phyloP scores from a whole-genome alignment of 257 asterid species.

The Capsicum pubescens region DNA sequence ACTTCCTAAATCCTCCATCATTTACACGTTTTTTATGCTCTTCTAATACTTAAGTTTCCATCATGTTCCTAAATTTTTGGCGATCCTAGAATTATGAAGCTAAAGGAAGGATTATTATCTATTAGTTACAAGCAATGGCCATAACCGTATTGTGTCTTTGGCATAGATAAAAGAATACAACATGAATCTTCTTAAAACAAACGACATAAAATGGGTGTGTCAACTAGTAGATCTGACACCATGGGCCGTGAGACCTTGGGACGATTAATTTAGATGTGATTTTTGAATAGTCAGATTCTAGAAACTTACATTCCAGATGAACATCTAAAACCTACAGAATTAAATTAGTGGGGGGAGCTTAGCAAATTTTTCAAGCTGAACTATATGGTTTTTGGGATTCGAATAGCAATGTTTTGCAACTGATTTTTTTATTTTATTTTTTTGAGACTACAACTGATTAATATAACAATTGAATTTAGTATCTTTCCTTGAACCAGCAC shows the following conservation, averaged over 20 bases:
- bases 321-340: neutral
- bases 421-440: too few relatives aligned
- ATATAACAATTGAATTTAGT: neutral
- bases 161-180: neutral
- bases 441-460: too few relatives aligned
- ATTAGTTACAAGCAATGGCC: neutral
- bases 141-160: neutral
- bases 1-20: slow-evolving; percentile 20
- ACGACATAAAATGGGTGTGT: neutral
- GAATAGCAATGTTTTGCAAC: neutral
- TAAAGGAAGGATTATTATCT: neutral
- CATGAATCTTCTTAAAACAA: neutral
- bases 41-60: neutral
- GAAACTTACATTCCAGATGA: neutral
- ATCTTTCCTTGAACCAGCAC: neutral
- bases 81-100: too few relatives aligned
- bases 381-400: neutral
- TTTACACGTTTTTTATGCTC: neutral
- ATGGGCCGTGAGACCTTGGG: neutral
- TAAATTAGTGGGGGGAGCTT: neutral
- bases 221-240: slow-evolving; percentile 3
- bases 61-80: too few relatives aligned
- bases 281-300: neutral
- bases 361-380: neutral
- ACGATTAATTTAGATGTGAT: neutral